Evolutionary conservation across 176 grass and related monocot genomes (phyloP).

Genomic region (Bolboschoenus planiculmis): DNA sequence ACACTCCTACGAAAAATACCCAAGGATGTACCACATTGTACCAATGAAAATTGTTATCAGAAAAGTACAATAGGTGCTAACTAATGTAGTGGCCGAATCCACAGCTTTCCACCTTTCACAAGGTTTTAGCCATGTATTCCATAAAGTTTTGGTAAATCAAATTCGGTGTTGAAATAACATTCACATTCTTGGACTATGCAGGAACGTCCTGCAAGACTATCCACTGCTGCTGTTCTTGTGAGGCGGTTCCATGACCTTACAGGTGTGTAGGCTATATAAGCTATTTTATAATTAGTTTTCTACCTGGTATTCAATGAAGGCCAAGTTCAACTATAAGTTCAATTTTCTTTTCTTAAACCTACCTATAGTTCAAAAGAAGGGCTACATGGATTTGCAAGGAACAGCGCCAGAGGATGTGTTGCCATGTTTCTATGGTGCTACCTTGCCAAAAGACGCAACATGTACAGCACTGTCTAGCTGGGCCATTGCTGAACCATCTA

Average conservation of each 20-base stretch:
- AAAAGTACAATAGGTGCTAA: neutral
- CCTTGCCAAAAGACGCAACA: conserved; percentile 78
- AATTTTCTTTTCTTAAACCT: conserved; percentile 6
- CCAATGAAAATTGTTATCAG: neutral
- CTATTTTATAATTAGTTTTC: conserved; percentile 14
- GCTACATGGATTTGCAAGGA: conserved; percentile 74
- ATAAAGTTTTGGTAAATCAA: neutral
- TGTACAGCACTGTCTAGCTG: conserved; percentile 53
- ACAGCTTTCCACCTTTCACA: neutral
- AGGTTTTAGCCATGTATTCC: neutral
- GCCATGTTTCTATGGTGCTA: conserved; percentile 62
- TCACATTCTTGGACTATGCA: conserved; percentile 3
- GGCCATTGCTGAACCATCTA: conserved; percentile 79
- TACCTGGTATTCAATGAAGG: neutral
- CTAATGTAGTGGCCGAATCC: neutral
- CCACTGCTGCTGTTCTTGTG: conserved; percentile 76
- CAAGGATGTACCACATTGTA: neutral
- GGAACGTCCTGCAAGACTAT: conserved; percentile 68
- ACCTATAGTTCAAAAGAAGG: conserved; percentile 72
- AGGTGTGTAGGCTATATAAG: conserved; percentile 39
- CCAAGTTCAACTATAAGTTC: neutral
- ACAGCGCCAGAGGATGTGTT: conserved; percentile 40
- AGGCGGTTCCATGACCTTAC: conserved; percentile 79
- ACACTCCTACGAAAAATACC: neutral
- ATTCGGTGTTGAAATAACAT: neutral